Conservation (phyloP, 2,329 filamentous ascomycete species). For the Cordyceps javanica region DNA sequence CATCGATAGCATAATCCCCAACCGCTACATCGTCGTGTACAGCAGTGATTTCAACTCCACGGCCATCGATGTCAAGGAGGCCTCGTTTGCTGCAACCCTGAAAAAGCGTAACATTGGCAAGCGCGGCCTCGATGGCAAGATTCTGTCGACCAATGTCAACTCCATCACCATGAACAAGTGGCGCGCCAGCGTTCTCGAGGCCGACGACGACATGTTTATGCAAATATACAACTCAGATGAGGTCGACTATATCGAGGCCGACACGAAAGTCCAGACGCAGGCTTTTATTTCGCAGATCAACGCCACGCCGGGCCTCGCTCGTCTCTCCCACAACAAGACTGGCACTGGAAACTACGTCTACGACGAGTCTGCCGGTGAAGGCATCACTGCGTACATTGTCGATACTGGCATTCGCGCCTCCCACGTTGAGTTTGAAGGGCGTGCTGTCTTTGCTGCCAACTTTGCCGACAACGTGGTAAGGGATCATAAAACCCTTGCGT, state of each 20-base stretch:
- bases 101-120: constrained; percentile 52
- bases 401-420: constrained; percentile 51
- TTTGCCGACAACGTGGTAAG: constrained; percentile 35
- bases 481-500: background rate
- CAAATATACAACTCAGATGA: constrained; percentile 42
- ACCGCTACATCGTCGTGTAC: constrained; percentile 61
- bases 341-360: constrained; percentile 39
- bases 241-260: constrained; percentile 49
- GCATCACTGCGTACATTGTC: constrained; percentile 50
- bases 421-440: constrained; percentile 44
- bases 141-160: constrained; percentile 41
- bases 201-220: constrained; percentile 43
- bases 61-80: constrained; percentile 43
- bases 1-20: constrained; percentile 43
- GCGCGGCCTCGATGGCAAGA: constrained; percentile 40
- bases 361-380: constrained; percentile 30
- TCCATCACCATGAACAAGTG: constrained; percentile 43
- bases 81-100: constrained; percentile 41
- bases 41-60: constrained; percentile 45
- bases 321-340: constrained; percentile 40
- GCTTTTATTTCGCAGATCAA: constrained; percentile 44
- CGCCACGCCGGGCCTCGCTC: constrained; percentile 47
- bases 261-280: constrained; percentile 39
- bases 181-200: constrained; percentile 48
- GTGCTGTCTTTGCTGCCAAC: constrained; percentile 42